Conservation (phyloP, 306 rosid species). For the Medicago ruthenica region DNA sequence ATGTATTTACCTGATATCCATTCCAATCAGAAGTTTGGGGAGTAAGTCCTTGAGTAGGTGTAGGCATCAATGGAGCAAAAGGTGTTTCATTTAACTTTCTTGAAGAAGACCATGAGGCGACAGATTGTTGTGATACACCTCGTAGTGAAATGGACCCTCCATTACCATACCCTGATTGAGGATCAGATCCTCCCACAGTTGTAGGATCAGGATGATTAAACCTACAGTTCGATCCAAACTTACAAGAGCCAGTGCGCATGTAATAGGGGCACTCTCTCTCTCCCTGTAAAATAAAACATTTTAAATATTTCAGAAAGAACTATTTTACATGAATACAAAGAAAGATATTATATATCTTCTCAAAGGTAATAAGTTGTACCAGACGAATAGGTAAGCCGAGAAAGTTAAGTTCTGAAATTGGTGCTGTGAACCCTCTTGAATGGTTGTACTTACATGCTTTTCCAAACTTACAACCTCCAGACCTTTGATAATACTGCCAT, state of each 20-base stretch:
- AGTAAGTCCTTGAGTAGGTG: constrained; percentile 69
- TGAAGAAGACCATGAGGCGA: constrained; percentile 68
- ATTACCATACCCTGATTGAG: constrained; percentile 64
- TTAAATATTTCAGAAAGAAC: constrained; percentile 24
- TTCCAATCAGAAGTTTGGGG: constrained; percentile 76
- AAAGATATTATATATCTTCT: constrained; percentile 1
- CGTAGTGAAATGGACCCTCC: constrained; percentile 60
- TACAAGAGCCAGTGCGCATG: constrained; percentile 96
- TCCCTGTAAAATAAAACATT: constrained; percentile 60
- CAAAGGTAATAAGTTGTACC: constrained; percentile 49
- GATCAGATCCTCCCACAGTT: constrained; percentile 62
- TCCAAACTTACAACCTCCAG: constrained; percentile 94
- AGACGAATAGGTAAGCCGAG: constrained; percentile 88
- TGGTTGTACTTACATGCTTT: constrained; percentile 84
- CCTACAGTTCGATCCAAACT: constrained; percentile 88
- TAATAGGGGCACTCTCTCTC: constrained; percentile 90
- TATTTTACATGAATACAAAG: constrained; percentile 35
- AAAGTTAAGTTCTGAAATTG: constrained; percentile 73
- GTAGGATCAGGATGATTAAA: constrained; percentile 98
- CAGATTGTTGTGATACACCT: constrained; percentile 62
- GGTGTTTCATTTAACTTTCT: constrained; percentile 71
- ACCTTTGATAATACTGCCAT: constrained; percentile 78
- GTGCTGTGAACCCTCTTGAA: constrained; percentile 50
- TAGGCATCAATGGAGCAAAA: constrained; percentile 66
- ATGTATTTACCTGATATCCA: constrained; percentile 72